Base-by-base conservation (phyloP, 1,284 basidiomycete species). In the Ustilago loliicola region DNA sequence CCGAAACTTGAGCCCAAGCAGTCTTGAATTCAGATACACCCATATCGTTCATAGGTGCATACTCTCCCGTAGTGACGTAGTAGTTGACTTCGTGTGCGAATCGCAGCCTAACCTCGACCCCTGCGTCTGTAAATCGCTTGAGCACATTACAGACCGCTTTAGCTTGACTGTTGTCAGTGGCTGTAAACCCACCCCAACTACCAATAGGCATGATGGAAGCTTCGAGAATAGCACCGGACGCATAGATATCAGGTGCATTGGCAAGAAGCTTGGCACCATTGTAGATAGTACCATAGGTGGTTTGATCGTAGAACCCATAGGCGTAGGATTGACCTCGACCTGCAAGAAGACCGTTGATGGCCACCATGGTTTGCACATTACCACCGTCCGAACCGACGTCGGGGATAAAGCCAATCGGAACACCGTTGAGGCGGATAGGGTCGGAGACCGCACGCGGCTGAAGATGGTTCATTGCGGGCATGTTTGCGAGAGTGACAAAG, bases 121-220 rank as follows among this genome's bases (percentile, higher is more conserved):
- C 87, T 11, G 80, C 66, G 63, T 87, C 87, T 53, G 85, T 86
- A 75, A 86, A 87, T 60, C 84, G 66, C 77, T 87, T 87, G 84
- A 87, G 84, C 32, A 86, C 86, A 0, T 82, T 74, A 61, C 81
- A 82, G 36, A 86, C 81, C 11, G 80, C 81, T 27, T 76, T 59
- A 4, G 86, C 86, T 63, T 86, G 86, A 8, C 72, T 72, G 72
- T 85, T 84, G 74, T 86, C 83, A 15, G 80, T 72, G 7, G 34
- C 53, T 0, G 80, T 83, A 27, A 77, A 68, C 4, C 81, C 80
- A 15, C 66, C 61, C 77, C 77, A 83, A 30, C 66, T 67, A 8
- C 77, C 75, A 7, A 77, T 60, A 8, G 81, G 77, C 81, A 85
- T 84, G 56, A 85, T 83, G 19, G 70, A 78, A 1, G 85, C 86